These are phyloP conservation scores for Erysimum cheiranthoides DNA, from an alignment of 345 rosid genomes.

Conservation along the genomic window DNA sequence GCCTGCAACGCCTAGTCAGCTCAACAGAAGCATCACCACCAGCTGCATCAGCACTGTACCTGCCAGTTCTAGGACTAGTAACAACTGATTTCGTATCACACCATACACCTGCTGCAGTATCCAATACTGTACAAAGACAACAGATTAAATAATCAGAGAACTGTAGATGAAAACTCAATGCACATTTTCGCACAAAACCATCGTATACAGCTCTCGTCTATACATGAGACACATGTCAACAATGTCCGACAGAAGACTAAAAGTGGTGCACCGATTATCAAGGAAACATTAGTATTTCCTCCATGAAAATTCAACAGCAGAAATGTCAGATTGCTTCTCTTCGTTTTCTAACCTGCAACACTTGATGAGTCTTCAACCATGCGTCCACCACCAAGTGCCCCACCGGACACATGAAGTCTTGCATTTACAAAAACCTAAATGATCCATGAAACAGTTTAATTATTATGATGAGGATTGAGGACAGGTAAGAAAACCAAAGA, in stretches of 20 bases:
- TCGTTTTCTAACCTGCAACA: constrained; percentile 71
- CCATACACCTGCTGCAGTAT: constrained; percentile 98
- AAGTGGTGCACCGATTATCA: constrained; percentile 20
- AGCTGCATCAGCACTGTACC: constrained; percentile 87
- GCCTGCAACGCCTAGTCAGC: constrained; percentile 96
- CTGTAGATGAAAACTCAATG: background rate
- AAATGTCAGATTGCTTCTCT: constrained; percentile 13
- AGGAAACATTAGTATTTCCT: constrained; percentile 10
- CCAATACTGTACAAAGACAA: constrained; percentile 69
- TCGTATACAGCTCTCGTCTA: constrained; percentile 14
- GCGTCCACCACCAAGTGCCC: constrained; percentile 98
- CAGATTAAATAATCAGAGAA: constrained; percentile 27
- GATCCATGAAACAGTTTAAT: constrained; percentile 29
- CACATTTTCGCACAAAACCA: constrained; percentile 7
- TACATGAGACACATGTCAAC: constrained; percentile 28
- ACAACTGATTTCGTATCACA: constrained; percentile 94
- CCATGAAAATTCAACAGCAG: constrained; percentile 25
- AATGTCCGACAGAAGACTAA: constrained; percentile 25
- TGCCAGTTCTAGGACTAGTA: constrained; percentile 85
- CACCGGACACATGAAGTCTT: constrained; percentile 94
- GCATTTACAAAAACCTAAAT: constrained; percentile 91
- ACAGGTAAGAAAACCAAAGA: constrained; percentile 19
- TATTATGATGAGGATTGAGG: constrained; percentile 23
- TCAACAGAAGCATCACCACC: constrained; percentile 95
- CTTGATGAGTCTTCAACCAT: constrained; percentile 97